phyloP scores from a whole-genome alignment of 2,329 filamentous ascomycete genomes.

The Rutstroemia sp. region DNA sequence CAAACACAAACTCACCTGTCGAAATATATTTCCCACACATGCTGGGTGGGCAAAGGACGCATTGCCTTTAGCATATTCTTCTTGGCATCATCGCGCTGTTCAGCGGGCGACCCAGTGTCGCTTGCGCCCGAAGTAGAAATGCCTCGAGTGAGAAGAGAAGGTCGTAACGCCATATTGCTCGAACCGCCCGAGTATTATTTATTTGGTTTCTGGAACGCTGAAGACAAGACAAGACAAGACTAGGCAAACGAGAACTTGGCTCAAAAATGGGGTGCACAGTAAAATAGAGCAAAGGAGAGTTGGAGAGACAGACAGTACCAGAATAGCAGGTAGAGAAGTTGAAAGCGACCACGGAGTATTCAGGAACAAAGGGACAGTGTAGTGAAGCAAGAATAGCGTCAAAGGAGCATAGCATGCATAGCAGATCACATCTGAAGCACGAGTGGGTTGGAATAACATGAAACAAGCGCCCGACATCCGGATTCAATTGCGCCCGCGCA shows the following conservation, averaged over 20 bases:
- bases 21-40: constrained; percentile 71
- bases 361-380: constrained; percentile 1
- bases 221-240: neutral
- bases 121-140: constrained; percentile 54
- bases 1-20: constrained; percentile 42
- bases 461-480: constrained; percentile 4
- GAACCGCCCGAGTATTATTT: neutral
- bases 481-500: too few species aligned
- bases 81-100: constrained; percentile 71
- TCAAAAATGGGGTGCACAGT: too few species aligned
- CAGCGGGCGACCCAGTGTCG: constrained; percentile 61
- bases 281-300: neutral
- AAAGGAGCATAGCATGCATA: neutral
- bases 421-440: constrained; percentile 8
- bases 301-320: neutral
- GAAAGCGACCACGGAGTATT: neutral
- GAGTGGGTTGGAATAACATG: constrained; percentile 1
- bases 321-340: neutral
- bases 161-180: constrained; percentile 45
- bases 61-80: constrained; percentile 72
- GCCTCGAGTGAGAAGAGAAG: constrained; percentile 53
- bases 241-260: neutral
- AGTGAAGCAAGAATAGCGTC: neutral
- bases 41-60: constrained; percentile 67
- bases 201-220: neutral